Evolutionary conservation across 768 basidiomycete genomes (phyloP), one percentile per base, ranked within the genome.

Genomic region (Hericium erinaceus): DNA sequence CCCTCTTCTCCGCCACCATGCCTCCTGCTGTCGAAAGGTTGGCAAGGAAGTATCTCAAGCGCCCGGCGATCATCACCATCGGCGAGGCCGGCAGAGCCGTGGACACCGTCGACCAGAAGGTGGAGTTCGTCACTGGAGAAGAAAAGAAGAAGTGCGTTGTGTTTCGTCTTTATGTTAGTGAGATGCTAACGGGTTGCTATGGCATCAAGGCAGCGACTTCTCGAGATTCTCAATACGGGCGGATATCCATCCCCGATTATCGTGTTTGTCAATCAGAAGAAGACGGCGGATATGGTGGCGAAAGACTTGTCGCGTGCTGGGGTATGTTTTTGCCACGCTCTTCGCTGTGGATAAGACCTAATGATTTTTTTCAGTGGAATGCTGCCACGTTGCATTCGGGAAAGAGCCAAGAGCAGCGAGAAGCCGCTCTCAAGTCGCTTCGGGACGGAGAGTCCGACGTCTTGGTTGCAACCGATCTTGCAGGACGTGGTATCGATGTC

Each of bases 261-360:
- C 61, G 90, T 94, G 18, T 99, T 98, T 73, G 95, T 98, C 76
- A 98, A 98, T 70, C 95, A 98, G 73, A 99, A 99, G 79, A 97
- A 98, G 79, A 95, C 93, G 12, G 95, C 95, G 53, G 97, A 99
- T 69, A 92, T 94, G 86, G 92, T 99, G 38, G 88, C 92, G 40
- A 95, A 95, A 70, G 95, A 98, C 67, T 76, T 99, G 2, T 85
- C 86, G 52, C 89, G 93, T 54, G 92, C 86, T 41, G 89, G 91
- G 20, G 89, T 95, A 70, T 44, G 89, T 80, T n/a, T 10, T 28
- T 49, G 13, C 13, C 18, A 12, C 26, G 16, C 22, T 38, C 22
- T 15, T 15, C n/a, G 16, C 28, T 26, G 6, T 33, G 15, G 16
- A 46, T 4, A 46, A 18, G 18, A 46, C 1, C 22, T 33, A 33